Evolutionary conservation across 306 rosid species (phyloP).

Genomic region (Benincasa hispida): DNA sequence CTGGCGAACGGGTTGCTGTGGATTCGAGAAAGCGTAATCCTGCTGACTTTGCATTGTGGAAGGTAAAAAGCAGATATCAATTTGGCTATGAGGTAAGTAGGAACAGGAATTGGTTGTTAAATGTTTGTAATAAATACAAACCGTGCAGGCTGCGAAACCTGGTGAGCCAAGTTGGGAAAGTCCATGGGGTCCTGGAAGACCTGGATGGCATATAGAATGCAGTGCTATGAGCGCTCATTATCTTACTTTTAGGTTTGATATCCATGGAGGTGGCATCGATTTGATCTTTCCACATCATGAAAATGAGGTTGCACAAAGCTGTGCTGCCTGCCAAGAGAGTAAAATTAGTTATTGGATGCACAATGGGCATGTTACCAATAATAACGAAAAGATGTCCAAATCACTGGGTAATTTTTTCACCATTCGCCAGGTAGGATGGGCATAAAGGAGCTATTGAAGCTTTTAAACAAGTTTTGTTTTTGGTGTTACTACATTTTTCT

Average conservation of each 20-base stretch:
- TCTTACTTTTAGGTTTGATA: constrained; percentile 68
- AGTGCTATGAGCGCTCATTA: constrained; percentile 96
- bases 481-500: constrained; percentile 4
- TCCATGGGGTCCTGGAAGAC: constrained; percentile 94
- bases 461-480: background rate
- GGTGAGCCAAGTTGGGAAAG: constrained; percentile 98
- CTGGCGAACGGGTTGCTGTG: constrained; percentile 86
- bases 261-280: constrained; percentile 98
- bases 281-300: constrained; percentile 97
- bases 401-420: constrained; percentile 93
- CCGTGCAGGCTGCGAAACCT: constrained; percentile 68
- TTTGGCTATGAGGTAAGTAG: constrained; percentile 3
- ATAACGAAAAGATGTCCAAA: constrained; percentile 89
- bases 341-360: constrained; percentile 76
- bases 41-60: constrained; percentile 94
- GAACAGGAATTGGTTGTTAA: background rate
- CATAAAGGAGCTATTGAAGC: background rate
- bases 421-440: constrained; percentile 75
- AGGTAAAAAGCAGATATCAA: constrained; percentile 31
- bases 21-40: constrained; percentile 81
- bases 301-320: constrained; percentile 91
- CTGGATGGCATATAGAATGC: constrained; percentile 99
- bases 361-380: constrained; percentile 89
- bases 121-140: background rate
- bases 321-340: constrained; percentile 75